A percentile compares a stretch with the other conserved stretches of the same genome.
Conservation (phyloP, 2,329 filamentous ascomycete genomes). For the Ascochyta lentis region DNA sequence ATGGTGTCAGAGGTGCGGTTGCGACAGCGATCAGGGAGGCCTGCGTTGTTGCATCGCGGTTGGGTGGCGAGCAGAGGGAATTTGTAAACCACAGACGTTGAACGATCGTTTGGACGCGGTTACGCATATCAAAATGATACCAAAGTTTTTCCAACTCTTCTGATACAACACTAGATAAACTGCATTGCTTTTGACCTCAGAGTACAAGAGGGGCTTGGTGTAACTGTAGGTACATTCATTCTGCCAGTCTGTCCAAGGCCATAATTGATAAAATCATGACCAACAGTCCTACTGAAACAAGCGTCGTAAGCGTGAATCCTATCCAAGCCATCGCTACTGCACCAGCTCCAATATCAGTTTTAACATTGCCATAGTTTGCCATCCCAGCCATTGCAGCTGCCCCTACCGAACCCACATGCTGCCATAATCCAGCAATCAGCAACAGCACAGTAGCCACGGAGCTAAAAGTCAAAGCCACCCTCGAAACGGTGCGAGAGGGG, state of each 20-base stretch:
- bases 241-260: slow-evolving; percentile 69
- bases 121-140: background rate
- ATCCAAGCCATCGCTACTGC: slow-evolving; percentile 99
- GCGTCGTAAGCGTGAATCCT: slow-evolving; percentile 87
- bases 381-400: slow-evolving; percentile 95
- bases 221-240: slow-evolving; percentile 18
- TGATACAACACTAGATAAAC: no score
- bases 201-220: no score
- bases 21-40: slow-evolving; percentile 74
- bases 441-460: slow-evolving; percentile 72
- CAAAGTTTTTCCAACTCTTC: background rate
- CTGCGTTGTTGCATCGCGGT: slow-evolving; percentile 71
- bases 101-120: background rate
- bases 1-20: slow-evolving; percentile 70
- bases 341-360: slow-evolving; percentile 84
- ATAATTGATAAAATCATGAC: slow-evolving; percentile 96
- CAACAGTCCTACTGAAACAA: slow-evolving; percentile 90
- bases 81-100: slow-evolving; percentile 54
- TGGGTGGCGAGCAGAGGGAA: slow-evolving; percentile 61
- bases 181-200: no score
- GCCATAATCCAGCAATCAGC: slow-evolving; percentile 75
- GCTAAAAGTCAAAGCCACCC: slow-evolving; percentile 90
- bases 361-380: slow-evolving; percentile 86
- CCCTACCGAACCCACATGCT: slow-evolving; percentile 95
- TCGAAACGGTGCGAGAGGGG: slow-evolving; percentile 87